Evolutionary conservation across 495 filamentous ascomycete species (phyloP).

Genomic region (Penicillium lagena): DNA sequence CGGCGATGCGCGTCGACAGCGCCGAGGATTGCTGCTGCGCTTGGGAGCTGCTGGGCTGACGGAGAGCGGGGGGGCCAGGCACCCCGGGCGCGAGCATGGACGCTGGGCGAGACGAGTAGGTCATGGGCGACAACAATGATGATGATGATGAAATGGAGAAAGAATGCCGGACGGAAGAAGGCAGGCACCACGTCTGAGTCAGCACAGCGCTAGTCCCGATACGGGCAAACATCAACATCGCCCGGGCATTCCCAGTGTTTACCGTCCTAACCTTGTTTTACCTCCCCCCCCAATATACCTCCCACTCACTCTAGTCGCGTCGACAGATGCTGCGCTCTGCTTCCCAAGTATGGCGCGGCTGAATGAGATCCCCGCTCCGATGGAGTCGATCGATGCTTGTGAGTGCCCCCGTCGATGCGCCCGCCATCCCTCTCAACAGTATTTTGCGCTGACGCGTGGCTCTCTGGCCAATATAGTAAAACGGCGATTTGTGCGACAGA

Average conservation of each 20-base stretch:
- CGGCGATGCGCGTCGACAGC: conserved; percentile 78
- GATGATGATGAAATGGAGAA: not conserved
- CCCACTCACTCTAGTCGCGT: not conserved
- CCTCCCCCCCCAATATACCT: not conserved
- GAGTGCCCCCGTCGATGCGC: conserved; percentile 28
- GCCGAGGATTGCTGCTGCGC: conserved; percentile 65
- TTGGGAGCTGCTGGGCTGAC: conserved; percentile 27
- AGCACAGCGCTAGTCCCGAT: conserved; percentile 22
- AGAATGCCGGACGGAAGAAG: not conserved
- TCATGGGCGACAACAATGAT: conserved; percentile 34
- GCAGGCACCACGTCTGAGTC: conserved; percentile 7
- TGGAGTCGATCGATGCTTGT: conserved; percentile 78
- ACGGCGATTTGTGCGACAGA: conserved; percentile 82
- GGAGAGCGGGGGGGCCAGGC: conserved; percentile 21
- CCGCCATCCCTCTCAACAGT: not conserved
- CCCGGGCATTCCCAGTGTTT: conserved; percentile 13
- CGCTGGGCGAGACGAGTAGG: conserved; percentile 48
- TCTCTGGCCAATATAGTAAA: conserved; percentile 52
- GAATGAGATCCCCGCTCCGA: conserved; percentile 66
- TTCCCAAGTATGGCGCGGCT: conserved; percentile 70
- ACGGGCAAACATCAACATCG: conserved; percentile 37
- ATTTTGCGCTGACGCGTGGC: conserved; percentile 3
- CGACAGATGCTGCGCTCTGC: too few relatives aligned
- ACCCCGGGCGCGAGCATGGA: conserved; percentile 21
- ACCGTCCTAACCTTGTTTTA: conserved; percentile 5